Evolutionary conservation across 495 filamentous ascomycete genomes (phyloP).

Genomic region (Neurospora hispaniola): DNA sequence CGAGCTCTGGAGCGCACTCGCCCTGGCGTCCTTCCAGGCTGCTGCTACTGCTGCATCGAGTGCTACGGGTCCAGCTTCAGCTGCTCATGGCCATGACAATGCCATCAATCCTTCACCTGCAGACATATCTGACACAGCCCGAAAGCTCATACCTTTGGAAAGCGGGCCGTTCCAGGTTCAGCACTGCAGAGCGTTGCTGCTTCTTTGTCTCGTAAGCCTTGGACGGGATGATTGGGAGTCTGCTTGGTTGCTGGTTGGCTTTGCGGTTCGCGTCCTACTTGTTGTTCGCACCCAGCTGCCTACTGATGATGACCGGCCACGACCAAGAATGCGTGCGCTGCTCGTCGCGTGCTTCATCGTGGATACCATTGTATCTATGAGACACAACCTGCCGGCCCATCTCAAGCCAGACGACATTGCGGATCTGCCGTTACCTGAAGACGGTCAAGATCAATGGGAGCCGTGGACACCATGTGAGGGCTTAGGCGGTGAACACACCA

Average conservation of each 20-base stretch:
- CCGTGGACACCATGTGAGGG: slow-evolving; percentile 50
- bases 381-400: slow-evolving; percentile 41
- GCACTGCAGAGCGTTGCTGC: slow-evolving; percentile 54
- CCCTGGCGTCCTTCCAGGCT: slow-evolving; percentile 40
- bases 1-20: slow-evolving; percentile 52
- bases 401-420: slow-evolving; percentile 39
- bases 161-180: slow-evolving; percentile 46
- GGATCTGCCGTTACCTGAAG: slow-evolving; percentile 42
- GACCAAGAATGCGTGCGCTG: slow-evolving; percentile 37
- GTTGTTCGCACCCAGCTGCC: slow-evolving; percentile 30
- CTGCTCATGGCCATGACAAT: neutral
- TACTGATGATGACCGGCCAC: slow-evolving; percentile 21
- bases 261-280: slow-evolving; percentile 48
- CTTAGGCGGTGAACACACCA: slow-evolving; percentile 21
- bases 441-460: slow-evolving; percentile 64
- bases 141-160: slow-evolving; percentile 48
- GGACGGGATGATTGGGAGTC: slow-evolving; percentile 41
- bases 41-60: slow-evolving; percentile 16
- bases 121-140: slow-evolving; percentile 48
- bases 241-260: slow-evolving; percentile 53
- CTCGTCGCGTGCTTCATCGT: slow-evolving; percentile 53
- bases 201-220: slow-evolving; percentile 51
- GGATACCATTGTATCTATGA: slow-evolving; percentile 52
- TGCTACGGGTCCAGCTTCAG: slow-evolving; percentile 10
- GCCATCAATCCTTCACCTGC: slow-evolving; percentile 10